Percentiles rank a stretch among this genome's conserved stretches.
phyloP scores from a whole-genome alignment of 768 basidiomycete genomes.

The Cystobasidium ongulense region DNA sequence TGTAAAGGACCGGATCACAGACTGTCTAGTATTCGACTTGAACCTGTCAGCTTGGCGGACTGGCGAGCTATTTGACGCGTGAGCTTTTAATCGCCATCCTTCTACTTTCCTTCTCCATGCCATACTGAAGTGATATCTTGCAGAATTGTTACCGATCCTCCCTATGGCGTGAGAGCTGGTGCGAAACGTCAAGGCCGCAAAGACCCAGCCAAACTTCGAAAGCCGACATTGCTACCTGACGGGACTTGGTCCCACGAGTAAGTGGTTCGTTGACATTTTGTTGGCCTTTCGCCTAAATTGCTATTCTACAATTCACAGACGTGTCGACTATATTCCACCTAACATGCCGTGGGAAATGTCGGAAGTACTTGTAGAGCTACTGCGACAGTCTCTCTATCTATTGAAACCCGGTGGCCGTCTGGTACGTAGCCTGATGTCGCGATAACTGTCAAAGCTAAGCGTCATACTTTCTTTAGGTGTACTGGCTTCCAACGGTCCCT shows the following conservation, averaged over 20 bases:
- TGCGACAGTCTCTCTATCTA: slow-evolving; percentile 69
- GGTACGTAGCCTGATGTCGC: slow-evolving; percentile 47
- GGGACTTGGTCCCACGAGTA: slow-evolving; percentile 46
- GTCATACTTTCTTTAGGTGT: slow-evolving; percentile 19
- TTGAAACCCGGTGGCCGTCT: slow-evolving; percentile 77
- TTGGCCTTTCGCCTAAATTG: slow-evolving; percentile 55
- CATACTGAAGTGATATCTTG: not conserved
- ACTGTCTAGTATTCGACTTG: slow-evolving; percentile 86
- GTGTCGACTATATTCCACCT: slow-evolving; percentile 65
- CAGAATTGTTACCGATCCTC: slow-evolving; percentile 32
- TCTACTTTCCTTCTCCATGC: not conserved
- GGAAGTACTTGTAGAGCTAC: slow-evolving; percentile 68
- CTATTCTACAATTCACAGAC: slow-evolving; percentile 35
- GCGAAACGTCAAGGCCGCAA: slow-evolving; percentile 48
- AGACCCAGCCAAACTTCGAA: slow-evolving; percentile 36
- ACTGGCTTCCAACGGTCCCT: slow-evolving; percentile 52
- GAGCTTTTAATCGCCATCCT: not conserved
- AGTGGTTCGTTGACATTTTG: slow-evolving; percentile 43
- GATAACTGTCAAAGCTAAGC: not conserved
- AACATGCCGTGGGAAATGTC: slow-evolving; percentile 88
- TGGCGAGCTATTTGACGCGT: slow-evolving; percentile 79
- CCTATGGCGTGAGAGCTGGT: slow-evolving; percentile 70
- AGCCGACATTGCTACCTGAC: slow-evolving; percentile 44
- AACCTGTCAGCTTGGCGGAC: slow-evolving; percentile 75
- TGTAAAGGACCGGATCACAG: slow-evolving; percentile 62